Conservation (phyloP, 257 asterid species). For the Lycium barbarum region DNA sequence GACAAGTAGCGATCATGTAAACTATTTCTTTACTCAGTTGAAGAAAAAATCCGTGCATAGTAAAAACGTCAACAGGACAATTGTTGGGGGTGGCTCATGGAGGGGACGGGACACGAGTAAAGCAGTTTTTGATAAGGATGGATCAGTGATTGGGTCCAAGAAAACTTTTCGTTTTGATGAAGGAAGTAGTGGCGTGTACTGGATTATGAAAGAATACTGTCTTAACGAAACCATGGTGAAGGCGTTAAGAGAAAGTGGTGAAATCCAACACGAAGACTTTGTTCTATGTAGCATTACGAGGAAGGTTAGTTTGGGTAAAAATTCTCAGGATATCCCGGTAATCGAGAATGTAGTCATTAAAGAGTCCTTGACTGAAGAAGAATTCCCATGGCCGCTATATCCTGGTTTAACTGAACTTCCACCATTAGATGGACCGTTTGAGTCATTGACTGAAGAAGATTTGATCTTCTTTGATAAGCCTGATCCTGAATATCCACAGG, state of each 20-base stretch:
- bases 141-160: not conserved
- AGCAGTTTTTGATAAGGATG: not conserved
- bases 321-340: not conserved
- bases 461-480: not conserved
- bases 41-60: not conserved
- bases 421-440: not conserved
- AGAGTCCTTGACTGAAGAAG: too few relatives aligned
- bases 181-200: not conserved
- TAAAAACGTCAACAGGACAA: not conserved
- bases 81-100: not conserved
- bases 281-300: not conserved
- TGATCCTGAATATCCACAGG: slow-evolving; percentile 1
- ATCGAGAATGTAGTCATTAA: not conserved
- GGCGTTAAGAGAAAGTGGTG: not conserved
- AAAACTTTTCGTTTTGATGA: slow-evolving; percentile 2
- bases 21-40: not conserved
- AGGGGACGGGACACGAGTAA: slow-evolving; percentile 3
- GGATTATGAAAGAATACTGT: not conserved
- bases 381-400: not conserved
- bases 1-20: not conserved
- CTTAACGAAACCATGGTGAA: not conserved
- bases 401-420: not conserved
- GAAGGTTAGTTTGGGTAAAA: not conserved
- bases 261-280: not conserved
- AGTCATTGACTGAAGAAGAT: not conserved